Evolutionary conservation across 371 early-diverging fungal species (phyloP).

Genomic region (Zancudomyces culisetae): DNA sequence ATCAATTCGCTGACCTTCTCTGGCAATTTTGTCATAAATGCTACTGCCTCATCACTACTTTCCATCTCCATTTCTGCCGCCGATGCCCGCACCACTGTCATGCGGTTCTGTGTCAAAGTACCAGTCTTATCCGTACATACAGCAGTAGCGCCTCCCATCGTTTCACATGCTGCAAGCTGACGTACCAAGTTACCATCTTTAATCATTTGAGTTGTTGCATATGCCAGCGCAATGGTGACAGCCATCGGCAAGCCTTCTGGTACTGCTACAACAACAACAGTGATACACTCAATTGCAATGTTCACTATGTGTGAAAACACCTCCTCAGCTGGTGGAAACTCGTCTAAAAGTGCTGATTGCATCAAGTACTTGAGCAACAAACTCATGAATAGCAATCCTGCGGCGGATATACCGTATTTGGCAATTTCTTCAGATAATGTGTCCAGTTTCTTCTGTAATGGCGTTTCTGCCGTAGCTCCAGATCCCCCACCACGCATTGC

Average conservation of each 20-base stretch:
- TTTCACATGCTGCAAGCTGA: slow-evolving; percentile 86
- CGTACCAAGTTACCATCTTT: slow-evolving; percentile 87
- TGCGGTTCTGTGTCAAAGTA: slow-evolving; percentile 84
- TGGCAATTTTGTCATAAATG: slow-evolving; percentile 31
- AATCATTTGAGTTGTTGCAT: slow-evolving; percentile 85
- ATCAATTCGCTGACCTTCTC: slow-evolving; percentile 20
- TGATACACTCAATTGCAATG: slow-evolving; percentile 64
- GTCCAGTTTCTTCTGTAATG: slow-evolving; percentile 76
- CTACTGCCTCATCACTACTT: slow-evolving; percentile 16
- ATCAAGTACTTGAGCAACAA: slow-evolving; percentile 63
- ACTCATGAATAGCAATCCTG: slow-evolving; percentile 54
- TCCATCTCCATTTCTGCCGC: slow-evolving; percentile 28
- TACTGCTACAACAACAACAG: slow-evolving; percentile 89
- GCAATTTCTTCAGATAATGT: slow-evolving; percentile 77
- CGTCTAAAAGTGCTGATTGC: slow-evolving; percentile 30
- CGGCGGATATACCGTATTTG: slow-evolving; percentile 67
- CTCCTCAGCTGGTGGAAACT: slow-evolving; percentile 32
- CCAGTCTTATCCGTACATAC: slow-evolving; percentile 97
- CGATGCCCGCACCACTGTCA: slow-evolving; percentile 72
- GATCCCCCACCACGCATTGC: slow-evolving; percentile 37
- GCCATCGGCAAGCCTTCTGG: slow-evolving; percentile 98
- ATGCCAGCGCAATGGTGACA: slow-evolving; percentile 88
- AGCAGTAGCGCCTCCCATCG: slow-evolving; percentile 92
- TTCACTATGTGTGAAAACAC: slow-evolving; percentile 49
- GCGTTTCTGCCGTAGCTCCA: slow-evolving; percentile 57